Percentiles rank a stretch among this genome's conserved stretches.
Conservation (phyloP, 306 rosid genomes). For the Castanea crenata region DNA sequence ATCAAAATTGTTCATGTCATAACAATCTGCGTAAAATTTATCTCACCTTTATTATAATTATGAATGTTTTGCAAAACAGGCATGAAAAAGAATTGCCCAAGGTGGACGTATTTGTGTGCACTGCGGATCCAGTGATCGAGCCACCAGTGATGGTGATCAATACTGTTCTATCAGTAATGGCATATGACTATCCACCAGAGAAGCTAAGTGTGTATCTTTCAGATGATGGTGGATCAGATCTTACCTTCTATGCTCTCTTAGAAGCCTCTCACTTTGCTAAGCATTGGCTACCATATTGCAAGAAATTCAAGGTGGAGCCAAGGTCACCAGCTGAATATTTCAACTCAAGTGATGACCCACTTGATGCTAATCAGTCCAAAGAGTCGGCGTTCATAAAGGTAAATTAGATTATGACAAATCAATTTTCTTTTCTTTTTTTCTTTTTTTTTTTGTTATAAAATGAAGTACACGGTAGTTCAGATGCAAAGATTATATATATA, state of each 20-base stretch:
- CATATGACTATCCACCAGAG: conserved; percentile 68
- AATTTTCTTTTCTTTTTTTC: no score
- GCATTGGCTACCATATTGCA: conserved; percentile 85
- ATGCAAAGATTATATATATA: no score
- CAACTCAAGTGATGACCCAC: conserved; percentile 1
- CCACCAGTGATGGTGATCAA: conserved; percentile 76
- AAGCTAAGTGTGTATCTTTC: conserved; percentile 77
- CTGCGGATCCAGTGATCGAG: conserved; percentile 73
- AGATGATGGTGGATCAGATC: conserved; percentile 68
- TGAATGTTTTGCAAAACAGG: conserved; percentile 26
- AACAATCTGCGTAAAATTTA: no score
- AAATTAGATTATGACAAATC: neutral
- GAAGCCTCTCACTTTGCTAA: conserved; percentile 70
- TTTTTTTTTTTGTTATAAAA: no score
- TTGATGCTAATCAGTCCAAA: neutral
- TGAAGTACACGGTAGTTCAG: no score
- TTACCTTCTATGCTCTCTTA: conserved; percentile 60
- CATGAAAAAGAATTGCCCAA: conserved; percentile 47
- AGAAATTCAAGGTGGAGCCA: conserved; percentile 59
- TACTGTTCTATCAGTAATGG: conserved; percentile 76
- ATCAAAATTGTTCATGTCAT: no score
- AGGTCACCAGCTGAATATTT: conserved; percentile 82
- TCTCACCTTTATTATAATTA: no score
- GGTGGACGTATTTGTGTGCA: conserved; percentile 87
- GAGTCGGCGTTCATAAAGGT: conserved; percentile 41